These are phyloP conservation scores for Teratosphaeria epicoccoides DNA, from an alignment of 2,329 filamentous ascomycete species.

Conservation along the genomic window DNA sequence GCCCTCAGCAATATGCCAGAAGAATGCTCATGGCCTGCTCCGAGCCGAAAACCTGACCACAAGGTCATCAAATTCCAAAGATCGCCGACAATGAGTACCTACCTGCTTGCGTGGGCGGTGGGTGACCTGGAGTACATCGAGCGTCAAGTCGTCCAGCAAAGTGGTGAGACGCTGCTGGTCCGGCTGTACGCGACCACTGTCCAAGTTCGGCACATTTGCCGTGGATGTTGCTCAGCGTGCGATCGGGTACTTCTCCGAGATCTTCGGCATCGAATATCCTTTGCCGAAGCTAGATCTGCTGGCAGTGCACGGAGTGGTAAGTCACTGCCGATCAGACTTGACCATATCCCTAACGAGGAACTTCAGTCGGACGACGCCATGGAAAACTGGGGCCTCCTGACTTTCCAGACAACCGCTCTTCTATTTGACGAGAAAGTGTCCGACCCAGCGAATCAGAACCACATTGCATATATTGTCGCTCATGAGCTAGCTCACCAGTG, in stretches of 20 bases:
- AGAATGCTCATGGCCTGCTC: conserved; percentile 16
- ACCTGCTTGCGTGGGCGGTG: conserved; percentile 81
- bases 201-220: not conserved
- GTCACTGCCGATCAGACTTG: not conserved
- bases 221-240: conserved; percentile 80
- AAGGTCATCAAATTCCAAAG: conserved; percentile 61
- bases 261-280: conserved; percentile 83
- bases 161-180: not conserved
- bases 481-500: conserved; percentile 1
- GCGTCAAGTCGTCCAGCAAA: conserved; percentile 8
- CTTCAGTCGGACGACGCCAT: not conserved
- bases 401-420: not conserved
- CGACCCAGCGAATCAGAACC: not conserved
- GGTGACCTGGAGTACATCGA: conserved; percentile 95
- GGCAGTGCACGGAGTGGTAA: conserved; percentile 61
- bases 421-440: not conserved
- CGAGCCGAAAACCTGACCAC: not conserved
- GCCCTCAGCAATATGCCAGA: conserved; percentile 87
- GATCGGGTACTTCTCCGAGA: conserved; percentile 67
- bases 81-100: conserved; percentile 77
- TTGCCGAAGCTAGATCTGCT: conserved; percentile 81
- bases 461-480: not conserved
- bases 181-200: not conserved
- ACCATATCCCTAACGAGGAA: not conserved
- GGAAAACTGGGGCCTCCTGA: not conserved